Evolutionary conservation across 306 rosid genomes (phyloP).

Genomic region (Gastrolobium villosum): DNA sequence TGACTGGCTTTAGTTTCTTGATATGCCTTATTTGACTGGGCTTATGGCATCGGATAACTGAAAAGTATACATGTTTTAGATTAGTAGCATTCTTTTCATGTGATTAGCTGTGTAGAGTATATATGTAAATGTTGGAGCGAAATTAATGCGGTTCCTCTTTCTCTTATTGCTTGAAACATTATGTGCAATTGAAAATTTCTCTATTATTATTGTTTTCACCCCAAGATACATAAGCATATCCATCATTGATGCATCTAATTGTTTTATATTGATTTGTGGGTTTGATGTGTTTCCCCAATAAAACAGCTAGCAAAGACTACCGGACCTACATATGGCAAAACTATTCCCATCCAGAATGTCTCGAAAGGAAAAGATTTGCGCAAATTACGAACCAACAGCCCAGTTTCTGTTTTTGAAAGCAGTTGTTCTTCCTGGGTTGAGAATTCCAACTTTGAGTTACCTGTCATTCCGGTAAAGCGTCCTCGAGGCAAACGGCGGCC

Average conservation of each 20-base stretch:
- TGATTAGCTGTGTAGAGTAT: conserved; percentile 8
- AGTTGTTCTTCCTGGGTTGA: conserved; percentile 59
- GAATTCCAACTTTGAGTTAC: conserved; percentile 49
- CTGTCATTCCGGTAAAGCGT: conserved; percentile 53
- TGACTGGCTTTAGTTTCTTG: not conserved
- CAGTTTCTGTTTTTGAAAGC: conserved; percentile 72
- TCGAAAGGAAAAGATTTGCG: conserved; percentile 46
- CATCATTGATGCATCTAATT: conserved; percentile 33
- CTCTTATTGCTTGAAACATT: conserved; percentile 1
- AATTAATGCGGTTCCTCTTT: no score
- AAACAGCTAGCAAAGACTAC: conserved; percentile 17
- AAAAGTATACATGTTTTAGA: not conserved
- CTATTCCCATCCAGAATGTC: conserved; percentile 31
- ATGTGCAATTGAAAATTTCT: not conserved
- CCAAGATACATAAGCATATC: conserved; percentile 1
- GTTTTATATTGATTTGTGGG: conserved; percentile 17
- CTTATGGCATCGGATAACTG: conserved; percentile 25
- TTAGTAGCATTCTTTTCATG: conserved; percentile 11
- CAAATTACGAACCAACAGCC: conserved; percentile 61
- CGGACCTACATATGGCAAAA: conserved; percentile 26
- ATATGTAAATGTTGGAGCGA: conserved; percentile 39
- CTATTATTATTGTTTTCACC: not conserved
- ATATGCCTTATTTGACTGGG: conserved; percentile 16
- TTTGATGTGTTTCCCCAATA: conserved; percentile 27
- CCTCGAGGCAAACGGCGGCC: conserved; percentile 65